phyloP scores from a whole-genome alignment of 2,329 filamentous ascomycete species.

The Neospermospora avenae region DNA sequence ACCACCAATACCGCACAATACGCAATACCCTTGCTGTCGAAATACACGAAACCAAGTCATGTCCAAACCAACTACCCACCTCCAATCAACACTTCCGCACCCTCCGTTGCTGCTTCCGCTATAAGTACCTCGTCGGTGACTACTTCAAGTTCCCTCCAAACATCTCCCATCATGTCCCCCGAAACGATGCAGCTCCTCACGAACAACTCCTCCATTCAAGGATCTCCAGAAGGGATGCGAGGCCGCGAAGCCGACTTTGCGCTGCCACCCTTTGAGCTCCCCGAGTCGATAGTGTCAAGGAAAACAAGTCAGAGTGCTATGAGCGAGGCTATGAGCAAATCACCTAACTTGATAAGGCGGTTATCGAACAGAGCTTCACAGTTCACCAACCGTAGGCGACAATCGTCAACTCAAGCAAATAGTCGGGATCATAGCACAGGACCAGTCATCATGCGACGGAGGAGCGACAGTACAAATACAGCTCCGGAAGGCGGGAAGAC shows the following conservation, averaged over 20 bases:
- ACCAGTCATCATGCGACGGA: slow-evolving; percentile 79
- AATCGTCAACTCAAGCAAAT: slow-evolving; percentile 72
- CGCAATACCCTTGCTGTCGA: slow-evolving; percentile 19
- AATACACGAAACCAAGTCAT: slow-evolving; percentile 30
- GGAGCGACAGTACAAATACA: slow-evolving; percentile 85
- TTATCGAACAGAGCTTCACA: slow-evolving; percentile 77
- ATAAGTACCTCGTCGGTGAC: slow-evolving; percentile 55
- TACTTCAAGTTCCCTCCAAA: slow-evolving; percentile 50
- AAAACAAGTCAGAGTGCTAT: slow-evolving; percentile 61
- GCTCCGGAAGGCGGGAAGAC: slow-evolving; percentile 47
- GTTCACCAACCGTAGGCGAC: slow-evolving; percentile 64
- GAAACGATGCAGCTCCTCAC: slow-evolving; percentile 48
- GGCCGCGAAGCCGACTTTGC: slow-evolving; percentile 52
- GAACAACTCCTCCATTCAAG: slow-evolving; percentile 61
- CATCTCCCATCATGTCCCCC: slow-evolving; percentile 56
- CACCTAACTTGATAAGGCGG: slow-evolving; percentile 72
- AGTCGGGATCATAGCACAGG: slow-evolving; percentile 86
- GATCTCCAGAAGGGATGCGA: slow-evolving; percentile 61
- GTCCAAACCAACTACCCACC: slow-evolving; percentile 33
- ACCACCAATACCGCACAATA: slow-evolving; percentile 23
- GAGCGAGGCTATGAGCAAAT: slow-evolving; percentile 58
- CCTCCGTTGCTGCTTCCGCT: slow-evolving; percentile 48
- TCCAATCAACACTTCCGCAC: slow-evolving; percentile 31
- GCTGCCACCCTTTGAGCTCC: slow-evolving; percentile 62
- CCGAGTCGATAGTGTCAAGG: slow-evolving; percentile 64